Evolutionary conservation across 352 stramenopile genomes (phyloP).

Genomic region (Phytophthora crassamura): DNA sequence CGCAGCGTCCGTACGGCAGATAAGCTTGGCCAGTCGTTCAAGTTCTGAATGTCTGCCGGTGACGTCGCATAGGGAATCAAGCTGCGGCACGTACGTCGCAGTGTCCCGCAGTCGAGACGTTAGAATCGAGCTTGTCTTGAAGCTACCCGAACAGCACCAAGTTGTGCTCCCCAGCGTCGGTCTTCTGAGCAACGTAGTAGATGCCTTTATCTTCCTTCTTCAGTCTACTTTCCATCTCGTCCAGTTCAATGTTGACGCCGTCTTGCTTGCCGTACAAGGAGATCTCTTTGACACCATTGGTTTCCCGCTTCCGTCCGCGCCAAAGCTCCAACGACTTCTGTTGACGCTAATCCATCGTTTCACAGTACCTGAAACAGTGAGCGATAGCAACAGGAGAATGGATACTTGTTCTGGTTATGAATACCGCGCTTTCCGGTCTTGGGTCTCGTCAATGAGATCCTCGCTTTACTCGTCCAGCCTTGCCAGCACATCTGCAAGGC

Average conservation of each 20-base stretch:
- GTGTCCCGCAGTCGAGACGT: conserved; percentile 41
- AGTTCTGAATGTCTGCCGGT: conserved; percentile 5
- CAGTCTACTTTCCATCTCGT: conserved; percentile 7
- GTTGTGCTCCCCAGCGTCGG: too few species aligned
- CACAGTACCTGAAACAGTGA: too few species aligned
- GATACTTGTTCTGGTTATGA: too few species aligned
- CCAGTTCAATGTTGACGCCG: conserved; percentile 39
- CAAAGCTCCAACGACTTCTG: conserved; percentile 11
- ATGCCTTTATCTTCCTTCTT: neutral
- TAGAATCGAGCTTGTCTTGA: too few species aligned
- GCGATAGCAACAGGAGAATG: too few species aligned
- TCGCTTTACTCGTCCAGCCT: conserved; percentile 25
- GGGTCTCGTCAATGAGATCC: neutral
- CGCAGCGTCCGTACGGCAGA: conserved; percentile 18
- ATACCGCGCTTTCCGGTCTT: too few species aligned
- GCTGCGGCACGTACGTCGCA: conserved; percentile 64
- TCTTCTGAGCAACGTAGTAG: neutral
- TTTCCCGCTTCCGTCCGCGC: too few species aligned
- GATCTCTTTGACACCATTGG: too few species aligned
- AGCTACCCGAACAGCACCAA: conserved; percentile 68
- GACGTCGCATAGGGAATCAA: conserved; percentile 30
- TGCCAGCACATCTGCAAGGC: conserved; percentile 26
- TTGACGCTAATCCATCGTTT: too few species aligned
- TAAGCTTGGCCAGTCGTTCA: neutral
- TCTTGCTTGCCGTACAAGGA: too few species aligned